Conservation (phyloP, 345 rosid genomes). For the Pelargonium nanum region DNA sequence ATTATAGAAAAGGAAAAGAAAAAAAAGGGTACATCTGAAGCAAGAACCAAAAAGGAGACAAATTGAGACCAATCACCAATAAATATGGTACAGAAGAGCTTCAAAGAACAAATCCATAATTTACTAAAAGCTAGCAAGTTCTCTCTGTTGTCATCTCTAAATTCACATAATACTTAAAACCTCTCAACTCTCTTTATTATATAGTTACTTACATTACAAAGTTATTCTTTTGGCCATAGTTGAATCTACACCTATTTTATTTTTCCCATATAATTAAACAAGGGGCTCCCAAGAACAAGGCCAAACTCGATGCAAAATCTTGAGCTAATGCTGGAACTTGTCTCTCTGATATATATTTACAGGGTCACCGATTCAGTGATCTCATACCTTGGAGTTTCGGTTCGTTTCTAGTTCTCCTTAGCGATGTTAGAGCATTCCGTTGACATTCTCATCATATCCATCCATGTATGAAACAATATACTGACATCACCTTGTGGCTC, state of each 20-base stretch:
- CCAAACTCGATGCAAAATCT: not conserved
- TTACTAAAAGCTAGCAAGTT: not conserved
- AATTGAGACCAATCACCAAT: not conserved
- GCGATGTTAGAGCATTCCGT: not conserved
- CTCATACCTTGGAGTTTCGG: not conserved
- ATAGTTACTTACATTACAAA: not conserved
- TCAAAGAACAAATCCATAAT: not conserved
- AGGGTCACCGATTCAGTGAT: not conserved
- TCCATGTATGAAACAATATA: not conserved
- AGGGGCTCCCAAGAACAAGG: not conserved
- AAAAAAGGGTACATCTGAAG: no score
- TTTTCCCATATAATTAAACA: no score
- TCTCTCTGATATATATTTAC: not conserved
- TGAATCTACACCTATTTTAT: no score
- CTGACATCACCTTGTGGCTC: no score
- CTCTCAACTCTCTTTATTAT: not conserved
- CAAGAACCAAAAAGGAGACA: not conserved
- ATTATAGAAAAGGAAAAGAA: no score
- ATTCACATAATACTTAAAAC: no score
- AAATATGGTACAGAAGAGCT: not conserved
- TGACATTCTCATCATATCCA: not conserved
- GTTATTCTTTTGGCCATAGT: no score
- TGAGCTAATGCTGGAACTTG: not conserved
- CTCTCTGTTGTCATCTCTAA: no score
- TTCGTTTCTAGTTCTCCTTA: not conserved